phyloP scores from a whole-genome alignment of 2,329 filamentous ascomycete genomes.

The Fusarium napiforme region DNA sequence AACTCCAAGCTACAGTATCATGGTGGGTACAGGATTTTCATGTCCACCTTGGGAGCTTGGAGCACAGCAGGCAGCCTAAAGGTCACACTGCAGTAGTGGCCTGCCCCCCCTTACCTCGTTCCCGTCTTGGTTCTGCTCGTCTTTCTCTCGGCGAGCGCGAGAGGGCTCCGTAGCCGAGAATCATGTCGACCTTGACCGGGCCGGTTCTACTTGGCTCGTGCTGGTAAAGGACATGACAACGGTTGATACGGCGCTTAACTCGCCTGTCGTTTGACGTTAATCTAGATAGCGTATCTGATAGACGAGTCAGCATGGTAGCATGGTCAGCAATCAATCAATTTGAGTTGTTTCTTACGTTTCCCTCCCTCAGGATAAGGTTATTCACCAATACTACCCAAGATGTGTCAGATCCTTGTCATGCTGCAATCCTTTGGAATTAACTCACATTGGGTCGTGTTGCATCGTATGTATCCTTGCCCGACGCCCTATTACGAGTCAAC shows the following conservation, averaged over 20 bases:
- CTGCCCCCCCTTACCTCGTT: conserved; percentile 30
- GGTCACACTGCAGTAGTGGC: conserved; percentile 6
- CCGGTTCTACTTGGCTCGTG: conserved; percentile 26
- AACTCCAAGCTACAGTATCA: conserved; percentile 13
- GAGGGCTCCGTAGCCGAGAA: conserved; percentile 8
- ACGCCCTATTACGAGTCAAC: not conserved
- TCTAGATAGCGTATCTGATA: not conserved
- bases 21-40: conserved; percentile 32
- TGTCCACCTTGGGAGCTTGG: conserved; percentile 5
- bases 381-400: conserved; percentile 18
- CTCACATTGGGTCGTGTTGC: not conserved
- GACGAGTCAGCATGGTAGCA: not conserved
- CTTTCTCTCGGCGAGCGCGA: conserved; percentile 31
- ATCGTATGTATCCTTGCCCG: not conserved
- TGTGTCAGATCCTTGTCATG: conserved; percentile 18
- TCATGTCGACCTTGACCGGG: conserved; percentile 7
- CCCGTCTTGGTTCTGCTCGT: conserved; percentile 19
- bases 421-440: conserved; percentile 8
- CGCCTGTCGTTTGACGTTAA: conserved; percentile 1
- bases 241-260: conserved; percentile 20
- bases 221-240: conserved; percentile 3
- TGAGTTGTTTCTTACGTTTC: conserved; percentile 6
- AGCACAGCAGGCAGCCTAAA: not conserved
- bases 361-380: conserved; percentile 2
- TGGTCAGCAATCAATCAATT: not conserved